These are phyloP conservation scores for Stromatinia cepivora DNA, from an alignment of 2,329 filamentous ascomycete genomes.

Conservation along the genomic window DNA sequence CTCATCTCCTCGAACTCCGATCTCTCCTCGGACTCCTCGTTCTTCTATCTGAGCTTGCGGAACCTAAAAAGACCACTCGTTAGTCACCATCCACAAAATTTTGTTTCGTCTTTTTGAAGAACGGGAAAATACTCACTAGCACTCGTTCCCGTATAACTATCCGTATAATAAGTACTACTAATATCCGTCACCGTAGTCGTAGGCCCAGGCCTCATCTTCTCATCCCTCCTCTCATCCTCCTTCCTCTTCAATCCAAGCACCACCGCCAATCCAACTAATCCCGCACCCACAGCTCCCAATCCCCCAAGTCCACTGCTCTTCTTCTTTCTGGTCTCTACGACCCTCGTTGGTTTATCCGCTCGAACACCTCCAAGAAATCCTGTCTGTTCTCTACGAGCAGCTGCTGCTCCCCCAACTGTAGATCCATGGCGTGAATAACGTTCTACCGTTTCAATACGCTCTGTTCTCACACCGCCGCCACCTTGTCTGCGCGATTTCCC, in stretches of 20 bases:
- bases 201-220: slow-evolving; percentile 27
- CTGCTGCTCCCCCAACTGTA: slow-evolving; percentile 27
- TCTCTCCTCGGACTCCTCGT: slow-evolving; percentile 32
- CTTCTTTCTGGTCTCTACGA: slow-evolving; percentile 51
- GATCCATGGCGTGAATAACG: slow-evolving; percentile 56
- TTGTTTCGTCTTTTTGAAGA: background rate
- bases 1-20: slow-evolving; percentile 19
- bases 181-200: slow-evolving; percentile 30
- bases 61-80: slow-evolving; percentile 34
- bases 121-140: slow-evolving; percentile 36
- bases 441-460: slow-evolving; percentile 61
- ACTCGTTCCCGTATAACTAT: slow-evolving; percentile 40
- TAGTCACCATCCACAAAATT: background rate
- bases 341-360: slow-evolving; percentile 44
- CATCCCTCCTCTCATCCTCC: slow-evolving; percentile 31
- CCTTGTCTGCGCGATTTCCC: slow-evolving; percentile 51
- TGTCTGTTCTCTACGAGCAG: slow-evolving; percentile 42
- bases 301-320: slow-evolving; percentile 52
- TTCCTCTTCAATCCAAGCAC: slow-evolving; percentile 40
- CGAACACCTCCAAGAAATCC: slow-evolving; percentile 58
- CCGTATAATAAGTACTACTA: slow-evolving; percentile 39
- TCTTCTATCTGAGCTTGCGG: slow-evolving; percentile 38
- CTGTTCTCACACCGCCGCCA: slow-evolving; percentile 42
- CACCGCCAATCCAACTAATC: slow-evolving; percentile 36
- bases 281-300: slow-evolving; percentile 49